phyloP scores from a whole-genome alignment of 495 filamentous ascomycete genomes.

The Lepraria neglecta region DNA sequence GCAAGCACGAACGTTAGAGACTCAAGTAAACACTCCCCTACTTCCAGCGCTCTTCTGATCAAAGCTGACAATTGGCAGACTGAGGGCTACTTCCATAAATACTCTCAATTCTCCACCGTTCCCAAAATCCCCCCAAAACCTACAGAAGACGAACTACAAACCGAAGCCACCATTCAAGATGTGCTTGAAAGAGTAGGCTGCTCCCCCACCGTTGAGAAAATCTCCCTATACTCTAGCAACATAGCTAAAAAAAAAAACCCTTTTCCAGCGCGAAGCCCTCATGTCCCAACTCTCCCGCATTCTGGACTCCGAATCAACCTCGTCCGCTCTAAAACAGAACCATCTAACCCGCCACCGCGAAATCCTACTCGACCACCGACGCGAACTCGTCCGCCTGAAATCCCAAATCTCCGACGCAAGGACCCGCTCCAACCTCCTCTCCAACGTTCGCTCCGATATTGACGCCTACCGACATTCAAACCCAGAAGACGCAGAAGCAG shows the following conservation, averaged over 20 bases:
- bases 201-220: neutral
- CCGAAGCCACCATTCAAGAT: slow-evolving; percentile 77
- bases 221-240: slow-evolving; percentile 12
- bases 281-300: slow-evolving; percentile 79
- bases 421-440: slow-evolving; percentile 84
- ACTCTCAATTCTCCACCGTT: slow-evolving; percentile 85
- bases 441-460: slow-evolving; percentile 86
- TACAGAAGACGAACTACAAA: slow-evolving; percentile 73
- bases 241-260: slow-evolving; percentile 9
- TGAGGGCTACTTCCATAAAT: slow-evolving; percentile 86
- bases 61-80: slow-evolving; percentile 51
- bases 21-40: slow-evolving; percentile 57
- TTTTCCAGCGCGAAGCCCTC: slow-evolving; percentile 65
- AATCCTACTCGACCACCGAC: slow-evolving; percentile 78
- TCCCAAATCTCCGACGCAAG: slow-evolving; percentile 63
- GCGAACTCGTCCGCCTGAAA: slow-evolving; percentile 69
- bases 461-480: slow-evolving; percentile 76
- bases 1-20: slow-evolving; percentile 83
- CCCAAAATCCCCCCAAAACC: slow-evolving; percentile 74
- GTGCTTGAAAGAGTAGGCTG: slow-evolving; percentile 65
- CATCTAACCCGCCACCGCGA: slow-evolving; percentile 89
- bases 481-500: slow-evolving; percentile 74
- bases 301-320: slow-evolving; percentile 86
- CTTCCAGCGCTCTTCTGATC: neutral
- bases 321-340: slow-evolving; percentile 89